Evolutionary conservation across 2,329 filamentous ascomycete genomes (phyloP).

Genomic region (Ilyonectria destructans): DNA sequence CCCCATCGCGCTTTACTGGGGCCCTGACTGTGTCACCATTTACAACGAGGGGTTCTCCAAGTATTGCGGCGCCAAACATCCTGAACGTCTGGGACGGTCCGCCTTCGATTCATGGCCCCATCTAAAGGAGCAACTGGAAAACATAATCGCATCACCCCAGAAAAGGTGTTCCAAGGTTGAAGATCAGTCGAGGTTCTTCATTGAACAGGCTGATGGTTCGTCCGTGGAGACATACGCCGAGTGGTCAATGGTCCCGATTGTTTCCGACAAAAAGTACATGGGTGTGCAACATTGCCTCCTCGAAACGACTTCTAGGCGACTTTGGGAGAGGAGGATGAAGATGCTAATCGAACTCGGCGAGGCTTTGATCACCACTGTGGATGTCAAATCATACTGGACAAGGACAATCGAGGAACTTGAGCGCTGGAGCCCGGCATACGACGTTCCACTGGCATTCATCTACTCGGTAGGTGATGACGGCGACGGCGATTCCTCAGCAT

Average conservation of each 20-base stretch:
- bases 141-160: constrained; percentile 46
- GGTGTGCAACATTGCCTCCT: constrained; percentile 65
- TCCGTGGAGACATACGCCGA: constrained; percentile 65
- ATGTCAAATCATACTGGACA: constrained; percentile 66
- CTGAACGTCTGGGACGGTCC: constrained; percentile 73
- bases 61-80: constrained; percentile 77
- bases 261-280: constrained; percentile 59
- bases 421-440: constrained; percentile 61
- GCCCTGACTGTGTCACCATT: constrained; percentile 73
- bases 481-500: constrained; percentile 46
- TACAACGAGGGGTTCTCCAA: constrained; percentile 79
- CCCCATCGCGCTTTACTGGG: constrained; percentile 77
- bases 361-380: constrained; percentile 59
- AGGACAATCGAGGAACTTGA: constrained; percentile 62
- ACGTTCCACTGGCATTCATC: constrained; percentile 67
- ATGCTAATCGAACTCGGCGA: constrained; percentile 67
- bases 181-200: constrained; percentile 64
- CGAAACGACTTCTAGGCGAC: constrained; percentile 63
- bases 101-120: constrained; percentile 75
- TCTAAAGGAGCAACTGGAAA: constrained; percentile 59
- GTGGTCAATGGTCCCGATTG: constrained; percentile 65
- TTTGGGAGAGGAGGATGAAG: constrained; percentile 66
- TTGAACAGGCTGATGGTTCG: constrained; percentile 59
- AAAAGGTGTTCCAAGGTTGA: constrained; percentile 56
- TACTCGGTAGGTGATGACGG: constrained; percentile 65